These are phyloP conservation scores for Kregervanrija delftensis DNA, from an alignment of 805 yeast species.

Conservation along the genomic window DNA sequence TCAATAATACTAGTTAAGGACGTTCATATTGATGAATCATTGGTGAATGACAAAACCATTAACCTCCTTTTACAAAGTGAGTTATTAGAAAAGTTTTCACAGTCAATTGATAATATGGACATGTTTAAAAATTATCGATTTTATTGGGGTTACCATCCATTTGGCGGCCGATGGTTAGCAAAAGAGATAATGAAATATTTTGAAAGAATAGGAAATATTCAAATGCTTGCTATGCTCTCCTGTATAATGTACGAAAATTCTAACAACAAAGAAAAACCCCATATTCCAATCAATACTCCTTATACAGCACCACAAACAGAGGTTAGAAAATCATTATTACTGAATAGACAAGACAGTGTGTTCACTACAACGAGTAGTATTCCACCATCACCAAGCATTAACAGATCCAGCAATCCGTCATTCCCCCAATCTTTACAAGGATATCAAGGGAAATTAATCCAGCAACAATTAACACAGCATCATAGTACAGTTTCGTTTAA, in stretches of 20 bases:
- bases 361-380: neutral
- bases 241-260: constrained; percentile 55
- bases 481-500: constrained; percentile 14
- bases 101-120: constrained; percentile 9
- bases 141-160: constrained; percentile 78
- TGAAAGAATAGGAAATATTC: constrained; percentile 60
- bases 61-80: constrained; percentile 10
- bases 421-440: too few relatives aligned
- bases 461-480: neutral
- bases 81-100: constrained; percentile 12
- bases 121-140: constrained; percentile 25
- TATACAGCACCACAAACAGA: constrained; percentile 19
- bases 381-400: neutral
- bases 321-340: neutral
- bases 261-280: constrained; percentile 18
- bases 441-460: neutral
- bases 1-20: constrained; percentile 40
- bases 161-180: constrained; percentile 64
- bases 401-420: too few relatives aligned
- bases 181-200: constrained; percentile 56
- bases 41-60: constrained; percentile 4
- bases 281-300: constrained; percentile 43
- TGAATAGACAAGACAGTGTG: neutral
- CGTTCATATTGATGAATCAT: constrained; percentile 20
- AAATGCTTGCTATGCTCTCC: constrained; percentile 85